These are phyloP conservation scores for Russula abietina DNA, from an alignment of 768 basidiomycete species.

Conservation along the genomic window DNA sequence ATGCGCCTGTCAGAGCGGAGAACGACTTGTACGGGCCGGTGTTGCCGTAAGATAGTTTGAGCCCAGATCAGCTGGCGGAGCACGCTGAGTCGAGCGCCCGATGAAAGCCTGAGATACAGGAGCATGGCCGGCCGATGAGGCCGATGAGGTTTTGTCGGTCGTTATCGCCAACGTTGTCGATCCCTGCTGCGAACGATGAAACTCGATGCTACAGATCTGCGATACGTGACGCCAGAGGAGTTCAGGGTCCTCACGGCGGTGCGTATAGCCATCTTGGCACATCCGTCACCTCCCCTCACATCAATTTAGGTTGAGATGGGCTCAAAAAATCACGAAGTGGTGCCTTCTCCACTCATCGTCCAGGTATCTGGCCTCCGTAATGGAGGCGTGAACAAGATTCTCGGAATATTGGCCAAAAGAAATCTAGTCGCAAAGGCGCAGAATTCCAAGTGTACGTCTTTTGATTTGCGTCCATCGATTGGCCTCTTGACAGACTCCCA, in stretches of 20 bases:
- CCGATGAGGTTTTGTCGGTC: too few species aligned
- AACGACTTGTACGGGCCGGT: not conserved
- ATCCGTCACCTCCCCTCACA: not conserved
- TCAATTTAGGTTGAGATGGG: conserved; percentile 86
- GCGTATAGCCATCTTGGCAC: conserved; percentile 2
- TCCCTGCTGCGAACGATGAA: conserved; percentile 55
- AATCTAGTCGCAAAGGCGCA: conserved; percentile 86
- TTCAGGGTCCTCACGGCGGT: conserved; percentile 97
- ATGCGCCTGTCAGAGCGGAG: not conserved
- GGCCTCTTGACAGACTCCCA: not conserved
- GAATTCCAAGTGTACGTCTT: conserved; percentile 80
- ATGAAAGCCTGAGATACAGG: not conserved
- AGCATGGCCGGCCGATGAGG: too few species aligned
- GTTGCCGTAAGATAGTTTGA: too few species aligned
- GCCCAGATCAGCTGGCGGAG: conserved; percentile 4
- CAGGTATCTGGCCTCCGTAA: conserved; percentile 90
- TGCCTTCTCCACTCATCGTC: conserved; percentile 81
- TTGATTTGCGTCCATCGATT: not conserved
- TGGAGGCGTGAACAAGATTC: conserved; percentile 89
- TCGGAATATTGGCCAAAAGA: conserved; percentile 86
- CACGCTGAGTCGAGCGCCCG: not conserved
- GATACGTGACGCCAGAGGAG: conserved; percentile 88
- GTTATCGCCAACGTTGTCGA: conserved; percentile 9
- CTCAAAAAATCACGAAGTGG: conserved; percentile 95
- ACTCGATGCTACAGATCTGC: conserved; percentile 88